These are phyloP conservation scores for Xylariaceae sp. DNA, from an alignment of 2,329 filamentous ascomycete species.

Conservation along the genomic window DNA sequence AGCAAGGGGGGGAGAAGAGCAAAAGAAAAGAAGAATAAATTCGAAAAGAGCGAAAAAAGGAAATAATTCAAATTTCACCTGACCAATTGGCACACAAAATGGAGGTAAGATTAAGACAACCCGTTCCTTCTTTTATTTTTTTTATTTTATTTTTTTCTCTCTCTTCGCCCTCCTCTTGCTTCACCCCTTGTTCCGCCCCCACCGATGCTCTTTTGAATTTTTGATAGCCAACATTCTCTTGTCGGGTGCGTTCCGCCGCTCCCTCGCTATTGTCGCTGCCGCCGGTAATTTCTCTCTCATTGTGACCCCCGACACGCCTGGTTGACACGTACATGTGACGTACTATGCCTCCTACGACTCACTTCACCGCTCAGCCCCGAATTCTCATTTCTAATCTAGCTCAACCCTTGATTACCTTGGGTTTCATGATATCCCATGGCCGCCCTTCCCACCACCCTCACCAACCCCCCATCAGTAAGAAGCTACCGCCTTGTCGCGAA, in stretches of 20 bases:
- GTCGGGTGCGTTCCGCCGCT: not conserved
- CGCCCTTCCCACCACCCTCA: too few relatives aligned
- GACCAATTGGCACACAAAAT: constrained; percentile 14
- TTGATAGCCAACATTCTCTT: not conserved
- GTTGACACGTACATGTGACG: constrained; percentile 6
- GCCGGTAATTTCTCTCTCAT: constrained; percentile 1
- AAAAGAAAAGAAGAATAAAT: not conserved
- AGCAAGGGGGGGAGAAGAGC: constrained; percentile 11
- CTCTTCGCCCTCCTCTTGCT: constrained; percentile 7
- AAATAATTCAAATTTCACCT: not conserved
- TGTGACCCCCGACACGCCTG: constrained; percentile 5
- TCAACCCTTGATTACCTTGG: not conserved
- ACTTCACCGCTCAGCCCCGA: constrained; percentile 15
- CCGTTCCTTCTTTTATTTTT: constrained; percentile 13
- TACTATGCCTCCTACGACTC: constrained; percentile 6
- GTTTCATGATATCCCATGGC: too few relatives aligned
- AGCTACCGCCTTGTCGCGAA: too few relatives aligned
- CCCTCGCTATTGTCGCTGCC: constrained; percentile 1
- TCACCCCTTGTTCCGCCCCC: too few relatives aligned
- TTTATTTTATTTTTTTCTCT: constrained; percentile 6
- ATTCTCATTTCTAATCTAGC: constrained; percentile 9
- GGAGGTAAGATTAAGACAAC: constrained; percentile 19
- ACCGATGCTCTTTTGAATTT: too few relatives aligned
- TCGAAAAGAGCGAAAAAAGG: not conserved
- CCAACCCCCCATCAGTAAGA: too few relatives aligned